These are phyloP conservation scores for Choanephora cucurbitarum DNA, from an alignment of 371 early-diverging fungal species.

Conservation along the genomic window DNA sequence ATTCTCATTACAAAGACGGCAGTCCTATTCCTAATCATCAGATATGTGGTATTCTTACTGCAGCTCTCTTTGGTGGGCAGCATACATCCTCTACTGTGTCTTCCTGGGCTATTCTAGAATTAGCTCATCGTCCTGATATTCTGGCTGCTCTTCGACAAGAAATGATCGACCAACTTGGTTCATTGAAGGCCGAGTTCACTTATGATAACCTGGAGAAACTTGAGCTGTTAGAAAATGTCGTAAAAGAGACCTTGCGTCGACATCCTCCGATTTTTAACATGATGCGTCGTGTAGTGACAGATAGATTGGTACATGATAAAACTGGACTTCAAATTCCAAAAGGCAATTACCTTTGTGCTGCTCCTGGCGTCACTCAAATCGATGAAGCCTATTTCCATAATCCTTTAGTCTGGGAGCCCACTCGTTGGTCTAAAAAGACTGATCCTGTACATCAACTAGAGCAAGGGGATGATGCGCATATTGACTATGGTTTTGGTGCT, in stretches of 20 bases:
- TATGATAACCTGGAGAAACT: constrained; percentile 82
- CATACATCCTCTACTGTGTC: constrained; percentile 94
- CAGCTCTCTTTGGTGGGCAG: constrained; percentile 94
- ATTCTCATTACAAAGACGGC: constrained; percentile 90
- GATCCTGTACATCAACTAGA: constrained; percentile 55
- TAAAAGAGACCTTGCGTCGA: constrained; percentile 92
- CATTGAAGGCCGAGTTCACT: constrained; percentile 56
- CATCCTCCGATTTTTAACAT: constrained; percentile 92
- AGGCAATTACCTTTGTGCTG: constrained; percentile 86
- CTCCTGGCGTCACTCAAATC: constrained; percentile 82
- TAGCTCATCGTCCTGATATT: constrained; percentile 79
- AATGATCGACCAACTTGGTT: constrained; percentile 63
- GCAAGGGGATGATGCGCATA: constrained; percentile 66
- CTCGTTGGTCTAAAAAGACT: constrained; percentile 69
- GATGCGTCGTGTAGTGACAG: constrained; percentile 87
- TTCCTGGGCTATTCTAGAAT: constrained; percentile 90
- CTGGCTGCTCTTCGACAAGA: constrained; percentile 65
- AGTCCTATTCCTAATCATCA: constrained; percentile 74
- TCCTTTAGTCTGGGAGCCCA: constrained; percentile 77
- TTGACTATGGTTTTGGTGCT: constrained; percentile 88
- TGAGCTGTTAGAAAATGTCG: constrained; percentile 74
- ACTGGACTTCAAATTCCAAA: constrained; percentile 84
- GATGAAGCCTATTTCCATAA: constrained; percentile 80
- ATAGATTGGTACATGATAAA: constrained; percentile 66
- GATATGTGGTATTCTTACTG: constrained; percentile 94